Evolutionary conservation across 352 stramenopile species (phyloP), one percentile per base, ranked within the genome.

Genomic region (Phytophthora agathidicida): DNA sequence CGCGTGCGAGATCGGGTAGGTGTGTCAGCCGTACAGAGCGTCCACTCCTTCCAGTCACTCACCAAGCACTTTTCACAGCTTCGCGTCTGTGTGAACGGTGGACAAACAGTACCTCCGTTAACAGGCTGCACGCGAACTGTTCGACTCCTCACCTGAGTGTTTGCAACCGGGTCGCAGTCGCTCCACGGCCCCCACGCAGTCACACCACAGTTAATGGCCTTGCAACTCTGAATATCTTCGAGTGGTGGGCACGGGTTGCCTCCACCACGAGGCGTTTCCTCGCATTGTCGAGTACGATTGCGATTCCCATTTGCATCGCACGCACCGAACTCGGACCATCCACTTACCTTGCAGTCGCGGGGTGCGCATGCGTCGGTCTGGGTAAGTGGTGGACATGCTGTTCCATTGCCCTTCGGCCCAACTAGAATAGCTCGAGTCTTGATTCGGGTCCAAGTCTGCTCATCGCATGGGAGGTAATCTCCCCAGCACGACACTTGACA

Each of bases 11-110:
- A 74, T 23, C 76, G 75, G 0, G 59, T 79, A 1, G 58, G 30
- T 2, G 58, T 77, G 35, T 70, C 46, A 1, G 50, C 62, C 1
- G 65, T 74, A 24, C 77, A 87, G 16, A 80, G 39, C 11, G 74
- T 75, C 77, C 74, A 84, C 43, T 71, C 66, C 2, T 49, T 73
- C 77, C 77, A 87, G 6, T 84, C 62, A 8, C 62, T 57, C 1
- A 78, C 75, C 1, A 79, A 38, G 16, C 72, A 85, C 60, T 89
- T 89, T 14, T 77, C 51, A 23, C 83, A 93, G 17, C 60, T 77
- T 28, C 60, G 67, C 10, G 65, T 73, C 42, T 90, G 74, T 0
- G 23, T 53, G 13, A 90, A 58, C 3, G 52, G 19, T 0, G 79
- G 79, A 41, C 79, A 91, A 3, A 65, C 14, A 7, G 44, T 71